These are phyloP conservation scores for Aristolochia californica DNA, from an alignment of 164 flowering plant species.

Conservation along the genomic window DNA sequence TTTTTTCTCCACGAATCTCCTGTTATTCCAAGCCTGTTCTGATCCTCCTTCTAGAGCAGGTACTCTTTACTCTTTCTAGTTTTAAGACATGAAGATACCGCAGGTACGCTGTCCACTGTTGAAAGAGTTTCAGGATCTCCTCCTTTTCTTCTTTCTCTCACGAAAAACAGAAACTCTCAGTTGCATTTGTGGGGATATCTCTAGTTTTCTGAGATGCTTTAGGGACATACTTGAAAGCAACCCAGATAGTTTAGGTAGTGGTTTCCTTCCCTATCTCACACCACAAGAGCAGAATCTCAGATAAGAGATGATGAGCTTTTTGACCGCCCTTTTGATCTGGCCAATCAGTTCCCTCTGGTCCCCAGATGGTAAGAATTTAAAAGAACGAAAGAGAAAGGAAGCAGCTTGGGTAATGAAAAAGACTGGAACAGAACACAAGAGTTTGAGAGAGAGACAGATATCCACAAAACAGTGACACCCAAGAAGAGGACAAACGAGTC, in stretches of 20 bases:
- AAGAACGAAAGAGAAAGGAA: constrained; percentile 7
- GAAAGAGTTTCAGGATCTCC: constrained; percentile 1
- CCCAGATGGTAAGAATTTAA: constrained; percentile 6
- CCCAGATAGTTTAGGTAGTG: constrained; percentile 32
- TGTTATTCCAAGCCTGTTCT: background rate
- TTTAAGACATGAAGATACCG: constrained; percentile 5
- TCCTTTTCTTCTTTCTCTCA: background rate
- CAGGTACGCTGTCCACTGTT: background rate
- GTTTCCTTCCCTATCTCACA: constrained; percentile 30
- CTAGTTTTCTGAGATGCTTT: no score
- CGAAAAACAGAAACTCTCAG: background rate
- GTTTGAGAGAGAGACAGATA: constrained; percentile 24
- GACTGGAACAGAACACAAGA: constrained; percentile 17
- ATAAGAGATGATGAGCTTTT: constrained; percentile 37
- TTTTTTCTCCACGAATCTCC: no score
- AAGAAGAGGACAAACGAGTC: constrained; percentile 24
- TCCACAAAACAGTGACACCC: constrained; percentile 34
- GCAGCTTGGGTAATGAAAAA: background rate
- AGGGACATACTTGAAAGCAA: no score
- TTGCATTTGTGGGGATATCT: background rate
- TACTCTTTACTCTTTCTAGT: background rate
- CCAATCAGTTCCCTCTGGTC: constrained; percentile 15
- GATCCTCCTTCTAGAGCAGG: background rate
- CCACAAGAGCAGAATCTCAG: constrained; percentile 54
- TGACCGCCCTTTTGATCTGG: constrained; percentile 17